Conservation (phyloP, 2,329 filamentous ascomycete genomes). For the Ophiocordyceps unilateralis region DNA sequence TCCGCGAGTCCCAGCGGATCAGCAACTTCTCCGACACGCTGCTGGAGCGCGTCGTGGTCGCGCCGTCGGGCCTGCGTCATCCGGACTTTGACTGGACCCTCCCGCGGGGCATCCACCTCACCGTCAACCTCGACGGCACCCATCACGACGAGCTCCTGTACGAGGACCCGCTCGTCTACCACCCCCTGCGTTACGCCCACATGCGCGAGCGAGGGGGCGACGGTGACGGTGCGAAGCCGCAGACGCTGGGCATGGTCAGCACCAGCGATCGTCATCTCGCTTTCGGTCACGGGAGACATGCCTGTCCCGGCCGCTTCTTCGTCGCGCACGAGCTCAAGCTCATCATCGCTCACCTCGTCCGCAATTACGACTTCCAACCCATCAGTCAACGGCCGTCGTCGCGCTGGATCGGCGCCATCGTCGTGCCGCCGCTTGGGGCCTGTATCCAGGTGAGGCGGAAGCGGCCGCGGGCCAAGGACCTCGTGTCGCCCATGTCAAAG, state of each 20-base stretch:
- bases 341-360: slow-evolving; percentile 28
- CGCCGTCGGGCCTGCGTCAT: slow-evolving; percentile 24
- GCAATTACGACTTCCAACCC: slow-evolving; percentile 34
- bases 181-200: slow-evolving; percentile 31
- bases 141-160: slow-evolving; percentile 30
- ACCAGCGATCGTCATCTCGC: slow-evolving; percentile 31
- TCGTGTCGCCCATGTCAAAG: too few relatives aligned
- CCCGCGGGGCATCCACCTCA: slow-evolving; percentile 24
- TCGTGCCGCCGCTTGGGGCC: slow-evolving; percentile 12
- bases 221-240: slow-evolving; percentile 12
- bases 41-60: slow-evolving; percentile 26
- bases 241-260: slow-evolving; percentile 29
- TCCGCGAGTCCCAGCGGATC: slow-evolving; percentile 33
- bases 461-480: too few relatives aligned
- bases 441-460: slow-evolving; percentile 10
- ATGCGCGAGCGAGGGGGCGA: slow-evolving; percentile 20
- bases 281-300: slow-evolving; percentile 39
- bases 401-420: slow-evolving; percentile 26
- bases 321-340: slow-evolving; percentile 39
- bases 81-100: slow-evolving; percentile 13
- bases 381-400: slow-evolving; percentile 20
- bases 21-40: slow-evolving; percentile 29
- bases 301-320: slow-evolving; percentile 36
- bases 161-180: slow-evolving; percentile 22
- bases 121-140: slow-evolving; percentile 24